A percentile compares a stretch with the other conserved stretches of the same genome.
These are phyloP conservation scores for Lactarius akahatsu DNA, from an alignment of 768 basidiomycete species.

Conservation along the genomic window DNA sequence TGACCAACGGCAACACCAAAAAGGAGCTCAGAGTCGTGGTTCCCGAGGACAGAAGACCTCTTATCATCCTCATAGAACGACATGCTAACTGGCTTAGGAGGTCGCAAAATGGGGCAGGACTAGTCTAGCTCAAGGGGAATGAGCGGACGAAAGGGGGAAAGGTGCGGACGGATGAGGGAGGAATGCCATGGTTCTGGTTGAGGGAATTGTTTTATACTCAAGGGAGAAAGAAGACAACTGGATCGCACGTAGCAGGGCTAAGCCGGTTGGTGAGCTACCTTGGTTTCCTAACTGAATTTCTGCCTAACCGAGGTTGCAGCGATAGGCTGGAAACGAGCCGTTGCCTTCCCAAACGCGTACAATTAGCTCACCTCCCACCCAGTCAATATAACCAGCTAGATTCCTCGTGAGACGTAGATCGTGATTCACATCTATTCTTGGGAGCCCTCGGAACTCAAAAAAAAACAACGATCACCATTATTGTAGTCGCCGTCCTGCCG, in stretches of 20 bases:
- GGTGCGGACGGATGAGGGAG: background rate
- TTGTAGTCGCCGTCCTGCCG: background rate
- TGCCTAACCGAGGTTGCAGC: background rate
- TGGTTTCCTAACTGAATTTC: background rate
- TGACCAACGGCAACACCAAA: background rate
- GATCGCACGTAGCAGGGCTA: background rate
- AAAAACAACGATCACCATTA: background rate
- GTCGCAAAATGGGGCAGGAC: background rate
- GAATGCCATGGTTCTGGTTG: background rate
- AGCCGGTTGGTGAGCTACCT: background rate
- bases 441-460: background rate
- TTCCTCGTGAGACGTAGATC: background rate
- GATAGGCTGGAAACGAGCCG: background rate
- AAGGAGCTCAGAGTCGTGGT: background rate
- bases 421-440: background rate
- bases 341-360: background rate
- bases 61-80: conserved; percentile 30
- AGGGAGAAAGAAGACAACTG: background rate
- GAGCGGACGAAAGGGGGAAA: background rate
- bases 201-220: background rate
- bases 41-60: conserved; percentile 27
- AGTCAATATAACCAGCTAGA: background rate
- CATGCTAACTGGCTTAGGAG: conserved; percentile 16
- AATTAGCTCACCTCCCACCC: background rate
- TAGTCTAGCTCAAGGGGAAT: background rate